Percentiles rank a stretch among this genome's conserved stretches.
Evolutionary conservation across 2,329 filamentous ascomycete species (phyloP).

Genomic region (Curvularia sp.): DNA sequence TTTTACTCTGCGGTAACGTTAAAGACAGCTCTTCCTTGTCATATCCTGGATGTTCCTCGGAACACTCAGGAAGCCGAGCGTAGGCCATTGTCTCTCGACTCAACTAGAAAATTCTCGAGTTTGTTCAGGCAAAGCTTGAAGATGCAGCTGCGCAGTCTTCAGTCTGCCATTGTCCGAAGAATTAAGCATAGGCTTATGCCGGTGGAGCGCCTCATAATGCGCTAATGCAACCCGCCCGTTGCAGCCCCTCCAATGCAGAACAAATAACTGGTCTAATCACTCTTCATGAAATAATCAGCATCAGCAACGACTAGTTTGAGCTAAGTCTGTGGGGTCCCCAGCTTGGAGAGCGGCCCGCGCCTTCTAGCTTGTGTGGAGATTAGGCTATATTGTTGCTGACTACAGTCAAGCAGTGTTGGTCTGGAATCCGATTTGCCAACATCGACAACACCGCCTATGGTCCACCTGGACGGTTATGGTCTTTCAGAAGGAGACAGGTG

Average conservation of each 20-base stretch:
- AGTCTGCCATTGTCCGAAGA: background rate
- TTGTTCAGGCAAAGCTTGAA: background rate
- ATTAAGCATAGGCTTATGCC: slow-evolving; percentile 3
- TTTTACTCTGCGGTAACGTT: background rate
- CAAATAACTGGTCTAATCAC: background rate
- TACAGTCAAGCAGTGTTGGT: background rate
- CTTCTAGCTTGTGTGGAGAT: slow-evolving; percentile 3
- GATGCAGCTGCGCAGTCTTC: background rate
- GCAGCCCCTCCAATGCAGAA: background rate
- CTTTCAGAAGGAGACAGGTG: background rate
- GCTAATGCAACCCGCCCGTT: background rate
- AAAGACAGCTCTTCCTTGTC: background rate
- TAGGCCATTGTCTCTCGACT: slow-evolving; percentile 4
- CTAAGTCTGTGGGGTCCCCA: background rate
- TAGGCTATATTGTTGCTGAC: slow-evolving; percentile 13
- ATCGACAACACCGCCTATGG: background rate
- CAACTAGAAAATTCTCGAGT: background rate
- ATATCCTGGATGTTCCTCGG: background rate
- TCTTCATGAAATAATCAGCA: background rate
- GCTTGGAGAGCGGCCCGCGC: background rate
- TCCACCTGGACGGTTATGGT: background rate
- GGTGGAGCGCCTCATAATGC: background rate
- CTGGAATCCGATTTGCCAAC: background rate
- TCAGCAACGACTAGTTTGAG: slow-evolving; percentile 1
- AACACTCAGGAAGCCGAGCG: background rate